These are phyloP conservation scores for Schwanniomyces vanrijiae DNA, from an alignment of 805 yeast species.

Conservation along the genomic window DNA sequence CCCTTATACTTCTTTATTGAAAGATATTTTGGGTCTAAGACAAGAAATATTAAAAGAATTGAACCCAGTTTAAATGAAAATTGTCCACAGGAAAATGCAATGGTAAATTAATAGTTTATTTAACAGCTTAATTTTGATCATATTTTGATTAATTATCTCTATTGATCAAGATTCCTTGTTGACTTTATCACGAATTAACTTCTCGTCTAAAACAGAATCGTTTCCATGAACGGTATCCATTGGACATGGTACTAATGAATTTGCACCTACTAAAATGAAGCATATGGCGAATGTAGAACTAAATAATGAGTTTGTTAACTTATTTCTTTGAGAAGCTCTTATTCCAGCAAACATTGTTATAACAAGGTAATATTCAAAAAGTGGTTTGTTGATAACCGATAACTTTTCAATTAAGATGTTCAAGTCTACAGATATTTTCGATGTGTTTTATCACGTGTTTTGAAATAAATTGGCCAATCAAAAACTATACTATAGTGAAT, in stretches of 20 bases:
- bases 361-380: not conserved
- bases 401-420: not conserved
- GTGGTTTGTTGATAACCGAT: not conserved
- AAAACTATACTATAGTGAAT: not conserved
- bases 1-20: not conserved
- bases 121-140: too few species aligned
- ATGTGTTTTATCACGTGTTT: conserved; percentile 1
- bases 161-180: not conserved
- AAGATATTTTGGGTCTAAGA: not conserved
- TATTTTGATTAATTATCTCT: not conserved
- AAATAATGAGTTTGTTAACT: conserved; percentile 64
- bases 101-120: not conserved
- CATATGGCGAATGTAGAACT: conserved; percentile 76
- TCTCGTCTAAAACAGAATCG: conserved; percentile 39
- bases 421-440: not conserved
- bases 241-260: conserved; percentile 49
- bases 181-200: conserved; percentile 17
- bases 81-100: not conserved
- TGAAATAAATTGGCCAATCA: conserved; percentile 1
- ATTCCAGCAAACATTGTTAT: conserved; percentile 43
- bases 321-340: conserved; percentile 56
- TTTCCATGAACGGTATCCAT: conserved; percentile 41
- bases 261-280: conserved; percentile 54
- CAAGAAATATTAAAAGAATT: not conserved
- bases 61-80: not conserved